Conservation (phyloP, 1,284 basidiomycete genomes). For the Bondarzewia mesenterica region DNA sequence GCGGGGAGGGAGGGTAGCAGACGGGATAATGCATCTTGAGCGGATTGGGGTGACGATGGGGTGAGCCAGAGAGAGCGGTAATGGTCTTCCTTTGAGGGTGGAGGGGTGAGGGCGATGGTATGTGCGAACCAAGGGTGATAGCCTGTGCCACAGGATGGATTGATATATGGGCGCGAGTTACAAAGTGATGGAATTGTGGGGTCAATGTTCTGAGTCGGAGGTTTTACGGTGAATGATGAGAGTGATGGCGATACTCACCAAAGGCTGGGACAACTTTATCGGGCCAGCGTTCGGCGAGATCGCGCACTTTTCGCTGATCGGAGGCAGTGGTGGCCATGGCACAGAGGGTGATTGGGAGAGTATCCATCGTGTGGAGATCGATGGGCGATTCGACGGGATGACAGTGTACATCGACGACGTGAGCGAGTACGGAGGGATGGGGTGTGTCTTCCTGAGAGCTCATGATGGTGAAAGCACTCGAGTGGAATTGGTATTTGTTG, state of each 20-base stretch:
- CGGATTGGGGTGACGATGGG: constrained; percentile 18
- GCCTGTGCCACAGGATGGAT: constrained; percentile 31
- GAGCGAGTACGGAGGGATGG: constrained; percentile 39
- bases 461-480: not conserved
- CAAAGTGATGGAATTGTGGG: not conserved
- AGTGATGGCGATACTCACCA: constrained; percentile 39
- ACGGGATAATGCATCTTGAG: constrained; percentile 34
- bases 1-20: constrained; percentile 54
- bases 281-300: constrained; percentile 49
- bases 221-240: not conserved
- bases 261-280: constrained; percentile 69
- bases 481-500: too few species aligned
- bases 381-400: constrained; percentile 59
- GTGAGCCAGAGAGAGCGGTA: constrained; percentile 54
- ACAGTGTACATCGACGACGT: constrained; percentile 72
- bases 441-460: constrained; percentile 13
- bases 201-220: not conserved
- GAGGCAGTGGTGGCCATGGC: constrained; percentile 61
- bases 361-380: constrained; percentile 35
- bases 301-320: constrained; percentile 59
- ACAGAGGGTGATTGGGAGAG: constrained; percentile 55
- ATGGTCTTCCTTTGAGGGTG: constrained; percentile 50
- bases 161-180: not conserved
- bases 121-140: constrained; percentile 84
- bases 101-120: constrained; percentile 42